Percentiles rank a stretch among this genome's conserved stretches.
phyloP scores from a whole-genome alignment of 2,329 filamentous ascomycete species.

The Paracoccidioides brasiliensis region DNA sequence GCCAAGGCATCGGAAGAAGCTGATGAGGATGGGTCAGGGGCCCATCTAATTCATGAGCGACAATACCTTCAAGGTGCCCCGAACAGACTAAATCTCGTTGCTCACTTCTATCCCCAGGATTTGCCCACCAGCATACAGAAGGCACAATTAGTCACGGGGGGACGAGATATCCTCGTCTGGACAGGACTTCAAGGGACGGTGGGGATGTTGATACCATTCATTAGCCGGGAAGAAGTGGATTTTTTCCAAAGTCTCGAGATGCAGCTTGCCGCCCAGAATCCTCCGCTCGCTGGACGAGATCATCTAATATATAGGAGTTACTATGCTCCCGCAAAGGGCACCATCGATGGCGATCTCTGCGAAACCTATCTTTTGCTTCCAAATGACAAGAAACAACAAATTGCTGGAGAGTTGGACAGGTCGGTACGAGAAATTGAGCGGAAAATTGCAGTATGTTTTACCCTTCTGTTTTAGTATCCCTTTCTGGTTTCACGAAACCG shows the following conservation, averaged over 20 bases:
- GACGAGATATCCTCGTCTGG: conserved; percentile 85
- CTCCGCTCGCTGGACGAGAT: conserved; percentile 80
- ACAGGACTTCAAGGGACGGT: conserved; percentile 88
- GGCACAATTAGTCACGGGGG: conserved; percentile 77
- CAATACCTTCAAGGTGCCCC: conserved; percentile 82
- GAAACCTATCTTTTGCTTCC: conserved; percentile 77
- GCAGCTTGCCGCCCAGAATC: conserved; percentile 72
- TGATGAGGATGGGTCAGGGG: conserved; percentile 81
- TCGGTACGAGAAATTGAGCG: conserved; percentile 88
- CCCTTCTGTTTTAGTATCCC: background rate
- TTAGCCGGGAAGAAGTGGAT: conserved; percentile 83
- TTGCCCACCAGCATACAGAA: conserved; percentile 85
- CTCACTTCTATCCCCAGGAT: conserved; percentile 83
- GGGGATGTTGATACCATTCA: conserved; percentile 83
- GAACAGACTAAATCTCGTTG: conserved; percentile 70
- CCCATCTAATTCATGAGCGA: conserved; percentile 81
- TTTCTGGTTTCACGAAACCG: background rate
- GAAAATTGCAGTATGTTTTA: conserved; percentile 59
- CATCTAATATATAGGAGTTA: conserved; percentile 93
- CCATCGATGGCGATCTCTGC: conserved; percentile 93
- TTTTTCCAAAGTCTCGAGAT: conserved; percentile 94
- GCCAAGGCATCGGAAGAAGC: conserved; percentile 75
- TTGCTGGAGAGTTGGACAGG: conserved; percentile 83
- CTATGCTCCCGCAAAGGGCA: conserved; percentile 89
- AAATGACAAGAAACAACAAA: conserved; percentile 86